Base-by-base conservation (phyloP, 2,329 filamentous ascomycete species). In the Aspergillus chevalieri region DNA sequence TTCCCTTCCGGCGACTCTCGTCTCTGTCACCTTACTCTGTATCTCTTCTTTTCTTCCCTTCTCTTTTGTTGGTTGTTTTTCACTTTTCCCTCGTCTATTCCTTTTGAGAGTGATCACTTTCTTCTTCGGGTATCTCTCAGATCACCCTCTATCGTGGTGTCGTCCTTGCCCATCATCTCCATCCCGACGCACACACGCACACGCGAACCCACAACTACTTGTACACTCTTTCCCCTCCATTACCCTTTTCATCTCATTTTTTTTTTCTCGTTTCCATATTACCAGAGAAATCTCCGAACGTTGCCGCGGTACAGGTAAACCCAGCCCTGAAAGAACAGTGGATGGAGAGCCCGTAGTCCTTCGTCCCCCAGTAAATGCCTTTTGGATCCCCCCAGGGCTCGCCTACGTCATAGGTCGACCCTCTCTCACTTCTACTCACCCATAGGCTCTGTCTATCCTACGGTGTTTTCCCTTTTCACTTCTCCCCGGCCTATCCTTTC, bases 351-450 rank as follows among this genome's bases (percentile, higher is more conserved):
- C 15, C 10, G 38, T 19, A 19, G 12, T n/a, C 21, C 24, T 14
- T 43, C n/a, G 14, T 43, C 14, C 21, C 21, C 21, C 42, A 14
- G 19, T 41, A 19, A 17, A 41, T 19, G 38, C 38, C 17, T 19
- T 41, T 41, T 41, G 15, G 15, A 53, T 34, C 50, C 50, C 51
- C 50, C 54, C 58, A 56, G 51, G 57, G 54, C 57, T 50, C 41
- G 44, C 26, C 57, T 65, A 67, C 65, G 65, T 67, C 64, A 67
- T 67, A 59, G 49, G 51, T 51, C 51, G 48, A 57, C 58, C 55
- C 54, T 17, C 15, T 10, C 6, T 19, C 38, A 21, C 15, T 10
- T 22, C 38, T 41, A 12, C 15, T 41, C 17, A 41, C 17, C 26
- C 26, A 28, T 28, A 28, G 26, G 26, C 26, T 28, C 10, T 41